Conservation (phyloP, 305 asterid genomes). For the Solanum hybrid region DNA sequence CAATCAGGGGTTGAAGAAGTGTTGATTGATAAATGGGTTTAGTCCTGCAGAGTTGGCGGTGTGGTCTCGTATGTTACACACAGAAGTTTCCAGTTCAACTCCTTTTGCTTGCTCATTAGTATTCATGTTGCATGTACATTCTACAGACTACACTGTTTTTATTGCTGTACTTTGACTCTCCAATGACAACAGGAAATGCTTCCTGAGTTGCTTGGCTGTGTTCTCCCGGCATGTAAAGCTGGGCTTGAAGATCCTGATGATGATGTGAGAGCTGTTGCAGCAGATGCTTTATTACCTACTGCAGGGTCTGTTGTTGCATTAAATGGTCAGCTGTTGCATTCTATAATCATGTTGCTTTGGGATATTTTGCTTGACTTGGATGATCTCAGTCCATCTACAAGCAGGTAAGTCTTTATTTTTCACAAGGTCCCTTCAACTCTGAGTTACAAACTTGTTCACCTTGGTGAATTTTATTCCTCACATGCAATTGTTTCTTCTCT, state of each 20-base stretch:
- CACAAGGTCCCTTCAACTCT: not conserved
- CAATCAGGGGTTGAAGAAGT: not conserved
- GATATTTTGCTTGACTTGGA: constrained; percentile 96
- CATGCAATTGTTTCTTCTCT: not conserved
- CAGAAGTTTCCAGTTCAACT: not conserved
- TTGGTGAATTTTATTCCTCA: not conserved
- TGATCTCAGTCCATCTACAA: constrained; percentile 97
- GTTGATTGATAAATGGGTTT: not conserved
- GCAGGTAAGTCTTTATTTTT: constrained; percentile 51
- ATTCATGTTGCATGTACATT: not conserved
- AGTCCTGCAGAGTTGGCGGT: not conserved
- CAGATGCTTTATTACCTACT: constrained; percentile 90
- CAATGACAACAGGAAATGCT: constrained; percentile 74
- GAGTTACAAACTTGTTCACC: not conserved
- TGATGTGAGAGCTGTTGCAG: constrained; percentile 99
- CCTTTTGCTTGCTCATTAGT: not conserved
- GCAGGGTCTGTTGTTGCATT: constrained; percentile 78
- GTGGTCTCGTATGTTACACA: not conserved
- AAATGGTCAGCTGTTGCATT: constrained; percentile 63
- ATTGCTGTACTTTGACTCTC: constrained; percentile 2
- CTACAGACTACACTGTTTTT: not conserved
- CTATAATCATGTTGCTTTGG: constrained; percentile 93
- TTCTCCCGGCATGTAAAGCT: constrained; percentile 89
- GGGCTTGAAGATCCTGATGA: constrained; percentile 99
- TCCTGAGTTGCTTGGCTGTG: constrained; percentile 59